Conservation (phyloP, 2,329 filamentous ascomycete species). For the Chrysoporthe deuterocubensis region DNA sequence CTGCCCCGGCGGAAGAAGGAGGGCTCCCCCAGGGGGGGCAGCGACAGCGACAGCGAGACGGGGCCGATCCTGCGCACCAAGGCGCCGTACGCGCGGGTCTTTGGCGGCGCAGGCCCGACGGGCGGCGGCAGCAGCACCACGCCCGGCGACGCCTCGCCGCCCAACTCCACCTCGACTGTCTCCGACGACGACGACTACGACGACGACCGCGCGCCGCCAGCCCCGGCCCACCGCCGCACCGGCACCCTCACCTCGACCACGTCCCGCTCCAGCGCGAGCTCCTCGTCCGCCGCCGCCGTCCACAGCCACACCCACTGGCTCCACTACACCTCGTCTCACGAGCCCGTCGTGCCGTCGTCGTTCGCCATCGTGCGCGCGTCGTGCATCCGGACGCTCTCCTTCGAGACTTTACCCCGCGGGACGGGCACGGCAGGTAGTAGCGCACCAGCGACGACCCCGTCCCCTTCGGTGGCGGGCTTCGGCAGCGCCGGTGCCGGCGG, state of each 20-base stretch:
- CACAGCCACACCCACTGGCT: constrained; percentile 66
- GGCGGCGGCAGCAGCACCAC: constrained; percentile 32
- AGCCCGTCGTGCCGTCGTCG: constrained; percentile 63
- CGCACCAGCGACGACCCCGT: constrained; percentile 38
- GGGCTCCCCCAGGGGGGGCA: constrained; percentile 13
- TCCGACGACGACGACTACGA: constrained; percentile 53
- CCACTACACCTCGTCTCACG: constrained; percentile 71
- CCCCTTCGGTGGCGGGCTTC: constrained; percentile 50
- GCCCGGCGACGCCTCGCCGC: constrained; percentile 51
- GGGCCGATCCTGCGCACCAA: constrained; percentile 63
- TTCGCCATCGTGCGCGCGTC: constrained; percentile 70
- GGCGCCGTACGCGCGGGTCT: constrained; percentile 63
- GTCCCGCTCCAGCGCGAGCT: constrained; percentile 59
- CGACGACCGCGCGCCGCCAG: constrained; percentile 29
- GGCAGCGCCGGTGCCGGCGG: too few relatives aligned
- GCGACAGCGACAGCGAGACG: constrained; percentile 40
- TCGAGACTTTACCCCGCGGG: constrained; percentile 66
- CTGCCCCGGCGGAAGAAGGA: constrained; percentile 55
- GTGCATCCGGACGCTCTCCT: constrained; percentile 68
- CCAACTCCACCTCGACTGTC: constrained; percentile 54
- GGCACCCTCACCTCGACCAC: constrained; percentile 49
- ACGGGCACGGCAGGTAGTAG: constrained; percentile 45
- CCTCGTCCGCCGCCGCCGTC: constrained; percentile 44
- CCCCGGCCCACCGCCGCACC: constrained; percentile 42
- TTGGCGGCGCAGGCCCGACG: constrained; percentile 35